Evolutionary conservation across 2,329 filamentous ascomycete genomes (phyloP).

Genomic region (Calcarisporium arbuscula): DNA sequence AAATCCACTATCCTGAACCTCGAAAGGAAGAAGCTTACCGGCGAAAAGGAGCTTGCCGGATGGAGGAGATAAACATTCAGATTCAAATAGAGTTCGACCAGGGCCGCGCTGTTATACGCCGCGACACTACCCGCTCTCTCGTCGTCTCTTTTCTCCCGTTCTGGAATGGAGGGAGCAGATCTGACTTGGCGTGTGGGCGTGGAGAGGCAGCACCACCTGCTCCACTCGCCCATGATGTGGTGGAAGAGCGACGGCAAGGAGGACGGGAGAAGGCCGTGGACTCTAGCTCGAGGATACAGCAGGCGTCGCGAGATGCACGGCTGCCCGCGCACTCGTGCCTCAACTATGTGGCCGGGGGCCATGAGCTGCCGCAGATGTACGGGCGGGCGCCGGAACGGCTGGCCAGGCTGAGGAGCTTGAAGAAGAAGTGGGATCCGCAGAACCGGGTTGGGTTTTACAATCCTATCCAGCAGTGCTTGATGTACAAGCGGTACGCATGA

Average conservation of each 20-base stretch:
- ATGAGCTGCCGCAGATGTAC: conserved; percentile 9
- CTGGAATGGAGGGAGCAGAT: too few species aligned
- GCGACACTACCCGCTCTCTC: too few species aligned
- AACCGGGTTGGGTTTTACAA: conserved; percentile 10
- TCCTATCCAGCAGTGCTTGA: conserved; percentile 1
- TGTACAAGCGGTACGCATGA: too few species aligned
- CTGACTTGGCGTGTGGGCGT: too few species aligned
- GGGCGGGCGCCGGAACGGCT: conserved; percentile 10
- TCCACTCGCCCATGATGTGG: conserved; percentile 6
- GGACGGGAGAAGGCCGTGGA: conserved; percentile 2
- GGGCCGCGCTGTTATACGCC: too few species aligned
- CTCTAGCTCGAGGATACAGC: conserved; percentile 2
- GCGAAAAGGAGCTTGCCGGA: too few species aligned
- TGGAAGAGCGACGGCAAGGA: conserved; percentile 7
- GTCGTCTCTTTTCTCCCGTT: too few species aligned
- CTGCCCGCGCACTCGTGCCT: conserved; percentile 10
- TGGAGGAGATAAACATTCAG: too few species aligned
- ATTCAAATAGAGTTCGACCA: too few species aligned
- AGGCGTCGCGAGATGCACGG: neutral
- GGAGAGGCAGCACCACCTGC: conserved; percentile 8
- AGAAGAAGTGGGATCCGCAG: conserved; percentile 14
- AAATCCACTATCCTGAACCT: too few species aligned
- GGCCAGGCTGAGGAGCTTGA: conserved; percentile 7
- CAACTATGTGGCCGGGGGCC: conserved; percentile 13
- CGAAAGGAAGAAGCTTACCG: too few species aligned